Percentiles rank a stretch among this genome's conserved stretches.
These are phyloP conservation scores for Populus trichocarpa DNA, from an alignment of 441 rosid species.

Conservation along the genomic window DNA sequence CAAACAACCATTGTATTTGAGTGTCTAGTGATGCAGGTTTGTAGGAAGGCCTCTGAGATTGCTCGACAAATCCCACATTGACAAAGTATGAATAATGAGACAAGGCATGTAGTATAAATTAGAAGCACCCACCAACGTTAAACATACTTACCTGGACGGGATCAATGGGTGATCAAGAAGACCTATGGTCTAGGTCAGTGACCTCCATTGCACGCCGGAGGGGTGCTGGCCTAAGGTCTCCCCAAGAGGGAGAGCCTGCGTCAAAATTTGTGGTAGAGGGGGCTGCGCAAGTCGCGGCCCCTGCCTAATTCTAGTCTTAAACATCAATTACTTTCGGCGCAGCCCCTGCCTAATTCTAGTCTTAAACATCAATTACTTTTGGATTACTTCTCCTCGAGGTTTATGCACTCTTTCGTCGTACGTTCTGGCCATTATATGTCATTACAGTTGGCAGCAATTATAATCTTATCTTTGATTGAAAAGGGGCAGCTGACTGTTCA, in stretches of 20 bases:
- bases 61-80: background rate
- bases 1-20: background rate
- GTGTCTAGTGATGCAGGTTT: background rate
- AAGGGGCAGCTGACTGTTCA: background rate
- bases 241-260: slow-evolving; percentile 22
- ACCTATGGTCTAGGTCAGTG: background rate
- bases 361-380: rapidly evolving
- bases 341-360: slow-evolving; percentile 21
- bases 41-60: background rate
- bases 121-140: background rate
- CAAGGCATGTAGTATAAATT: background rate
- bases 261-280: slow-evolving; percentile 41
- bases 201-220: background rate
- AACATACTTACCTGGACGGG: background rate
- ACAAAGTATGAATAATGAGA: background rate
- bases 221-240: slow-evolving; percentile 15
- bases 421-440: too few relatives aligned
- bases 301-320: slow-evolving; percentile 1
- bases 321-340: background rate
- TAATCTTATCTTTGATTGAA: too few relatives aligned
- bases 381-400: rapidly evolving
- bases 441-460: too few relatives aligned
- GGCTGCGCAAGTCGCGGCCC: slow-evolving; percentile 50
- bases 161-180: background rate
- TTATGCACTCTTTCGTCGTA: too few relatives aligned